Percentiles rank a stretch among this genome's conserved stretches.
Conservation (phyloP, 768 basidiomycete species). For the Albatrellus ellisii region DNA sequence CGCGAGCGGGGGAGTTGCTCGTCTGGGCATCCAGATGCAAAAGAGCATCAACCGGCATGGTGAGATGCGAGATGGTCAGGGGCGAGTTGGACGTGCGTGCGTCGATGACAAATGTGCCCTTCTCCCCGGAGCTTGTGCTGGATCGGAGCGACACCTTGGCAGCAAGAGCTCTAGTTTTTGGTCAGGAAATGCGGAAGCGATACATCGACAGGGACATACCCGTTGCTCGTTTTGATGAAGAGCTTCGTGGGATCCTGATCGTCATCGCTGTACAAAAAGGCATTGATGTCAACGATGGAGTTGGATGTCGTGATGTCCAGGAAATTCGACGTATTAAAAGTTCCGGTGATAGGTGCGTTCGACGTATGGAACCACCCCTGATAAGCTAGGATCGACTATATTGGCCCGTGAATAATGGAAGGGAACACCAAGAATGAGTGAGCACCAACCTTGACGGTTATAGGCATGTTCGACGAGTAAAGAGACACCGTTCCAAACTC, state of each 20-base stretch:
- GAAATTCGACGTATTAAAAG: conserved; percentile 20
- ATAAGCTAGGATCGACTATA: conserved; percentile 22
- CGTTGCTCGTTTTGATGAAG: neutral
- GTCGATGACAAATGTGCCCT: conserved; percentile 22
- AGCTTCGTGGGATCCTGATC: too few species aligned
- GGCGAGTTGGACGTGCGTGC: conserved; percentile 19
- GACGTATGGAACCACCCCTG: conserved; percentile 16
- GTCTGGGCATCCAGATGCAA: conserved; percentile 21
- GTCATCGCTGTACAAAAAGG: neutral
- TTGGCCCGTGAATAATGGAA: too few species aligned
- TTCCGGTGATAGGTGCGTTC: conserved; percentile 25
- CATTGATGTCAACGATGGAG: conserved; percentile 9
- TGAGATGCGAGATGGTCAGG: conserved; percentile 18
- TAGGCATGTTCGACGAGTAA: conserved; percentile 15
- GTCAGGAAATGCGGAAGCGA: conserved; percentile 14
- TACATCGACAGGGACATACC: conserved; percentile 16
- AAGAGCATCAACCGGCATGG: conserved; percentile 24
- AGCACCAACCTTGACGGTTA: conserved; percentile 19
- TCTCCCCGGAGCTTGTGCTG: conserved; percentile 10
- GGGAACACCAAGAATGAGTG: neutral
- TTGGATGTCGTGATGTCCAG: conserved; percentile 25
- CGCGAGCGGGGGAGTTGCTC: conserved; percentile 16
- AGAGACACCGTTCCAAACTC: conserved; percentile 20
- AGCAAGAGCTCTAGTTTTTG: conserved; percentile 13
- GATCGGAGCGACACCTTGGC: conserved; percentile 23